Evolutionary conservation across 2,329 filamentous ascomycete genomes (phyloP).

Genomic region (Grosmannia huntii): DNA sequence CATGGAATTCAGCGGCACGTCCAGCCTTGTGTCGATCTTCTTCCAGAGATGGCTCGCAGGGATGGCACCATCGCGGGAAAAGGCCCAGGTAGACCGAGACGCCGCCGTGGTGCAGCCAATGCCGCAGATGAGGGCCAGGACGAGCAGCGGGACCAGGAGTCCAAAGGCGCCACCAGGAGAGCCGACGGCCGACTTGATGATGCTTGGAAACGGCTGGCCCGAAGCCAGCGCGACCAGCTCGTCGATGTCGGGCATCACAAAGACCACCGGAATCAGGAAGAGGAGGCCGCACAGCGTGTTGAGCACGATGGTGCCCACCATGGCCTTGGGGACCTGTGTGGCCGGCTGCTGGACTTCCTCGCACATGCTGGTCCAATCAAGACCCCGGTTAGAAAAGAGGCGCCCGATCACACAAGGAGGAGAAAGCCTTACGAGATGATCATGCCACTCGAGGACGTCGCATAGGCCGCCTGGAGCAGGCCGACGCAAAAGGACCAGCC

Average conservation of each 20-base stretch:
- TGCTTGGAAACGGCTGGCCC: conserved; percentile 51
- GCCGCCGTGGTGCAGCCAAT: conserved; percentile 57
- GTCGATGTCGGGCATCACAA: conserved; percentile 52
- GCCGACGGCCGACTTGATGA: conserved; percentile 50
- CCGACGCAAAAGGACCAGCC: conserved; percentile 66
- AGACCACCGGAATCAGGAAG: conserved; percentile 56
- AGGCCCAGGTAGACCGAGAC: conserved; percentile 56
- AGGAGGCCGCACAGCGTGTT: conserved; percentile 55
- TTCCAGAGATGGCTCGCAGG: conserved; percentile 50
- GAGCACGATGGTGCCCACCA: conserved; percentile 54
- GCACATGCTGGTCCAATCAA: conserved; percentile 43
- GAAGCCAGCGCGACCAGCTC: conserved; percentile 38
- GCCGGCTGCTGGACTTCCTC: conserved; percentile 46
- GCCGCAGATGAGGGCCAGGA: conserved; percentile 54
- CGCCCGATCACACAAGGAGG: background rate
- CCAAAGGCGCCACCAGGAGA: conserved; percentile 47
- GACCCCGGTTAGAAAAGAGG: too few relatives aligned
- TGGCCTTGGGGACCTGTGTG: conserved; percentile 58
- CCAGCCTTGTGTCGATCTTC: conserved; percentile 45
- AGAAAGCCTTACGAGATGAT: conserved; percentile 52
- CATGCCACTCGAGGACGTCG: conserved; percentile 67
- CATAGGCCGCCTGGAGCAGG: conserved; percentile 59
- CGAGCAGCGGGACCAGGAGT: conserved; percentile 50
- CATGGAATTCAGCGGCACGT: conserved; percentile 59
- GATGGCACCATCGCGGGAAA: conserved; percentile 57